Base-by-base conservation (phyloP, 2,329 filamentous ascomycete genomes). In the Fusarium goolgardi region DNA sequence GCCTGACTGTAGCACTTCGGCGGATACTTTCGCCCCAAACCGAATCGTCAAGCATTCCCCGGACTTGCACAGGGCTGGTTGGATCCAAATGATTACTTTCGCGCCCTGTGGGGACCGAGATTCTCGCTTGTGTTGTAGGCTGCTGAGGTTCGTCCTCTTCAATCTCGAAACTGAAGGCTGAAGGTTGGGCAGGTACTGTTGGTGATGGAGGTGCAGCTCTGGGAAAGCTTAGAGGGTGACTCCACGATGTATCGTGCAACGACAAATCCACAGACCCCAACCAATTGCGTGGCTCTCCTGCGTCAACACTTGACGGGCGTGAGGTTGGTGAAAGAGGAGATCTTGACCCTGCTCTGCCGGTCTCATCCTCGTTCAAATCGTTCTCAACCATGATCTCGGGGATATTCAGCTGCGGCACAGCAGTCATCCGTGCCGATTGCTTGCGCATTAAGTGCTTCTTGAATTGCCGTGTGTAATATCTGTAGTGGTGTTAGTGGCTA, bases 1-100 rank as follows among this genome's bases (percentile, higher is more conserved):
- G 82, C 52, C 81, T 81, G 54, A 85, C 86, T 54, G 94, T 97
- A 71, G 96, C 93, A 80, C 93, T 97, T 65, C 93, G 86, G 67
- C 94, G 86, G 69, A 97, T 94, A 82, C 92, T 97, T 80, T 97
- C 93, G 52, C 95, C 92, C 95, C 95, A 98, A 18, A 92, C 90
- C 20, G 93, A 96, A 74, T 95, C 92, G 74, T 96, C 93, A 55
- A 98, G 85, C 75, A 96, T 91, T 70, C 94, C 89, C 77, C 94
- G 88, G 70, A 96, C 91, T 73, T 94, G 91, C 47, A 90, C 87
- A 90, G 89, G 74, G 44, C 54, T 71, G 32, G 45, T 59, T 15
- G 57, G 43, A 16, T 70, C 66, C 29, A 69, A 31, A 37, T 69
- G 62, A 39, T 58, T 57, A 23, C 88, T 93, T 59, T 94, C 90